Evolutionary conservation across 1,139 yeast genomes (phyloP), one percentile per base, ranked within the genome.

Genomic region (Meyerozyma elateridarum): DNA sequence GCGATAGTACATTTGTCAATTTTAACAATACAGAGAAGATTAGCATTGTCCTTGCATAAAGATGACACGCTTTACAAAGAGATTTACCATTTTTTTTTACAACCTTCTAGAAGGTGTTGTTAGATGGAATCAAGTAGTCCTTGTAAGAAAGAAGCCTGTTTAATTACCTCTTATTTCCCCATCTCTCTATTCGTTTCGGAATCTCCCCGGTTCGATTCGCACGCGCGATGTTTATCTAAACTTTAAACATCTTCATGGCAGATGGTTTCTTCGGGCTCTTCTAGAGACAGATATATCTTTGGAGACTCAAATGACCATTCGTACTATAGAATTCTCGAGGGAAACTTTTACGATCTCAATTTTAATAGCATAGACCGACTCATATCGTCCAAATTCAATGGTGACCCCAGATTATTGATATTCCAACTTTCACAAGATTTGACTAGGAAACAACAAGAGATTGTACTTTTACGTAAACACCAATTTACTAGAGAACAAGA

Each of bases 41-140:
- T 81, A 84, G 94, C 94, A 84, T 84, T 88, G 93, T 88, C 93
- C 93, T 88, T 84, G 94, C 93, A 84, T 84, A 84, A 84, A 88
- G 94, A 83, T 83, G 93, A 83, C 93, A 83, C 91, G 91, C 93
- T 81, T 76, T 82, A 79, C 88, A 83, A 83, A 83, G 93, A 84
- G 93, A 83, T 84, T 82, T 79, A 74, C 65, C 71, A 68, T 71
- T 78, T 80, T 82, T 82, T 82, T 83, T 64, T 42, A 28, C 16
- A 20, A n/a, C n/a, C n/a, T n/a, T n/a, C n/a, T n/a, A n/a, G n/a
- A n/a, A n/a, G n/a, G n/a, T n/a, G n/a, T n/a, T n/a, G n/a, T n/a
- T n/a, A n/a, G n/a, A n/a, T n/a, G n/a, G n/a, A n/a, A n/a, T n/a
- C n/a, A n/a, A n/a, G n/a, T n/a, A n/a, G n/a, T n/a, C n/a, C n/a